These are phyloP conservation scores for Colletotrichum cereale DNA, from an alignment of 2,329 filamentous ascomycete species.

Conservation along the genomic window DNA sequence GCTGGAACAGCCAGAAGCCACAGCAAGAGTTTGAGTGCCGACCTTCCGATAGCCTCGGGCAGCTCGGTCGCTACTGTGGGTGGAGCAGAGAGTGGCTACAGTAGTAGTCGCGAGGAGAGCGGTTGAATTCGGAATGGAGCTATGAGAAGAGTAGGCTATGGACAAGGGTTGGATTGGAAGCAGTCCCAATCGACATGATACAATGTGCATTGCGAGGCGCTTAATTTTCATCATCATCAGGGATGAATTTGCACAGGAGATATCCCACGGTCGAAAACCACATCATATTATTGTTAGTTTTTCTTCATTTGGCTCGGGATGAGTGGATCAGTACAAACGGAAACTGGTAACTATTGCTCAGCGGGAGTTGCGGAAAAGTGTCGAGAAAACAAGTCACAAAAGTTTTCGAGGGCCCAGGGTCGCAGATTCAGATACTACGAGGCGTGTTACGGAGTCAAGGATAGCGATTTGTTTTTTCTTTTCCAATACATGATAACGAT, in stretches of 20 bases:
- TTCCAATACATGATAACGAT: neutral
- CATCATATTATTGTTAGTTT: neutral
- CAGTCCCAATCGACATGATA: neutral
- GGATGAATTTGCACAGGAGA: conserved; percentile 6
- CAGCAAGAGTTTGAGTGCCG: conserved; percentile 50
- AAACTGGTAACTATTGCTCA: neutral
- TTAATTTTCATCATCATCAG: neutral
- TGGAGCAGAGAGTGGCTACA: conserved; percentile 53
- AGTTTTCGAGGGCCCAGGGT: neutral
- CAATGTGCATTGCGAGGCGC: conserved; percentile 23
- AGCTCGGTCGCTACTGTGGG: conserved; percentile 58
- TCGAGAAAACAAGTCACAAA: conserved; percentile 7
- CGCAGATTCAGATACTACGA: neutral
- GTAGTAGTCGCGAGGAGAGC: conserved; percentile 51
- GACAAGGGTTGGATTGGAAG: neutral
- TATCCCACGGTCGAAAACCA: neutral
- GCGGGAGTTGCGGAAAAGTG: neutral
- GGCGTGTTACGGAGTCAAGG: conserved; percentile 7
- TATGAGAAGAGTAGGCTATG: too few relatives aligned
- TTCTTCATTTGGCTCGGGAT: neutral
- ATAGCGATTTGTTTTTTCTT: neutral
- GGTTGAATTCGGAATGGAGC: neutral
- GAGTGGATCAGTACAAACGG: neutral
- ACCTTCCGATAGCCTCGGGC: conserved; percentile 45
- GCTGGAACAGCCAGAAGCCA: conserved; percentile 48